Percentiles rank a stretch among this genome's conserved stretches.
These are phyloP conservation scores for Cystobasidium onofrii DNA, from an alignment of 768 basidiomycete genomes.

Conservation along the genomic window DNA sequence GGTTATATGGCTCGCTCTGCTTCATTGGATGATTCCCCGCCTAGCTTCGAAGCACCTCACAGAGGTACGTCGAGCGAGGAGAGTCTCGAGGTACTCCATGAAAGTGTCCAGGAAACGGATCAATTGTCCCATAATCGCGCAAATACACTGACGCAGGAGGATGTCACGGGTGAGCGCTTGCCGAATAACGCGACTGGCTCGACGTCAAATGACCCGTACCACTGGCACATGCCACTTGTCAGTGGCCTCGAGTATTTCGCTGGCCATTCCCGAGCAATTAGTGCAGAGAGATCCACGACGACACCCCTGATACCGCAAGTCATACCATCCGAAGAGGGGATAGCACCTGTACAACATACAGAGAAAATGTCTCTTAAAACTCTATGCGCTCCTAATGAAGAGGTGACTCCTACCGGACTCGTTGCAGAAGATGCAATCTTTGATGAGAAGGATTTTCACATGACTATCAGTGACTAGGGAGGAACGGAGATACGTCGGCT, in stretches of 20 bases:
- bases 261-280: background rate
- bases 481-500: too few relatives aligned
- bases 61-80: background rate
- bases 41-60: background rate
- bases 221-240: background rate
- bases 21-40: background rate
- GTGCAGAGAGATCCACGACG: background rate
- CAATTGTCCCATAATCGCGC: background rate
- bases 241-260: background rate
- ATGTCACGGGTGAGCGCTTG: background rate
- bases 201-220: background rate
- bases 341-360: background rate
- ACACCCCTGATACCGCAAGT: background rate
- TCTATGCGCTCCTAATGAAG: background rate
- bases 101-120: background rate
- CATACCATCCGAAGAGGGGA: background rate
- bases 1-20: background rate
- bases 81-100: background rate
- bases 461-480: background rate
- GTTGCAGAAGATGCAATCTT: background rate
- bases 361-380: background rate
- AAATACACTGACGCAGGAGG: background rate
- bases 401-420: background rate
- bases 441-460: background rate
- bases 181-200: background rate